These are phyloP conservation scores for Yarrowia sp. DNA, from an alignment of 805 yeast species.

Conservation along the genomic window DNA sequence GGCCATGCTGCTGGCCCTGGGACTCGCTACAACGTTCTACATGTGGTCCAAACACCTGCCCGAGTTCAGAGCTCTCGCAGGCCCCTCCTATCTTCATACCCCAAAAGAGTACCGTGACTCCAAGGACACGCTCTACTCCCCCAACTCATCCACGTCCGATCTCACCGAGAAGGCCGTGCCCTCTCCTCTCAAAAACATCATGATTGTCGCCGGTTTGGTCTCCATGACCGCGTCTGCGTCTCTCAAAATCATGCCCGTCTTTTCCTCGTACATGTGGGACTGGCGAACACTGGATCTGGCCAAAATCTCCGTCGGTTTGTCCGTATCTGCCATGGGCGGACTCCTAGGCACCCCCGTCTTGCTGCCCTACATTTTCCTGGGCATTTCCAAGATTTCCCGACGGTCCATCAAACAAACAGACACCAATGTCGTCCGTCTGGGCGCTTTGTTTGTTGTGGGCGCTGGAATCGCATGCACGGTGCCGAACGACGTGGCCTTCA, in stretches of 20 bases:
- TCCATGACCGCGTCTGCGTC: conserved; percentile 6
- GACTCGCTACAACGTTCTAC: conserved; percentile 3
- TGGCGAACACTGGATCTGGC: conserved; percentile 29
- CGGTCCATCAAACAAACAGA: conserved; percentile 13
- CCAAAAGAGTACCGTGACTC: conserved; percentile 34
- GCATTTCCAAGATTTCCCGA: conserved; percentile 19
- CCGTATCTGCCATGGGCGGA: conserved; percentile 24
- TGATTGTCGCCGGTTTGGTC: conserved; percentile 7
- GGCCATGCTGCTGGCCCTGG: conserved; percentile 26
- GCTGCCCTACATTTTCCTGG: conserved; percentile 19
- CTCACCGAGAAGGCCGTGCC: conserved; percentile 6
- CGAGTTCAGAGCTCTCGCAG: conserved; percentile 11
- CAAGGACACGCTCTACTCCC: conserved; percentile 37
- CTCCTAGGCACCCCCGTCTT: conserved; percentile 10
- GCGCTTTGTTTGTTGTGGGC: conserved; percentile 6
- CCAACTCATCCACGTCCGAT: conserved; percentile 20
- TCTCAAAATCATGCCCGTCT: conserved; percentile 31
- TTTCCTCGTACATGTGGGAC: conserved; percentile 34
- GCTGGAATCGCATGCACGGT: conserved; percentile 17
- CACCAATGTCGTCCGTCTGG: conserved; percentile 23
- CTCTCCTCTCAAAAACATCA: neutral
- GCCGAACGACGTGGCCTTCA: conserved; percentile 33
- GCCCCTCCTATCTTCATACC: conserved; percentile 6
- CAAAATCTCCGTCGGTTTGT: conserved; percentile 10
- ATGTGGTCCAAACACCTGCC: conserved; percentile 14